Base-by-base conservation (phyloP, 208 protist genomes). In the Leishmania amazonensis region DNA sequence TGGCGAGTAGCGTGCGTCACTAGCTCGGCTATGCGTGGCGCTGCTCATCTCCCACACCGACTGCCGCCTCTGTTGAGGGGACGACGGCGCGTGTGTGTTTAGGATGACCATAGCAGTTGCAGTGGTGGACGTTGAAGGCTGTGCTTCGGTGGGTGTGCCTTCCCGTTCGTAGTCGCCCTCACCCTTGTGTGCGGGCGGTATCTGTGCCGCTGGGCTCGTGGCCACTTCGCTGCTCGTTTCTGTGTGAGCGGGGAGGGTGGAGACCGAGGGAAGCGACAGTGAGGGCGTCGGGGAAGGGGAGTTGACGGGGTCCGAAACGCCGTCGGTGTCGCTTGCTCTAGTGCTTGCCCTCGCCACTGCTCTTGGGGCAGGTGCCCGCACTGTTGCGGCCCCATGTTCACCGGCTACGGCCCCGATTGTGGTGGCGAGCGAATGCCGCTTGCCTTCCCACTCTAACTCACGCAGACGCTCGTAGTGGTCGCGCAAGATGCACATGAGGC, bases 401-500 rank as follows among this genome's bases (percentile, higher is more conserved):
- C 70, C 62, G 62, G 28, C 4, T 21, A 31, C 31, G 15, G 31
- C 0, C 62, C 31, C 31, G 31, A 68, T 68, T 31, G 31, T 68
- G 62, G 31, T 54, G 45, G 21, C 13, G 42, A 53, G 40, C 45
- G 45, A 51, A 53, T 74, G 47, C 40, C 28, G 70, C 40, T 31
- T 24, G n/a, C 47, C 38, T 13, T 51, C 45, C 28, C 70, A 35
- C 70, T 74, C 51, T 24, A 76, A 15, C 31, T 54, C 49, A 31
- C 73, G 73, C 47, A 76, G 73, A 5, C 31, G 35, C 1, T 54
- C 24, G 73, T 76, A 76, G 73, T 76, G 51, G 31, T 58, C 51
- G 4, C 31, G 53, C 47, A 76, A 58, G 73, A 76, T 62, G 53
- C 49, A 0, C 15, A 76, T 5, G 49, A 57, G 35, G n/a, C 58